These are phyloP conservation scores for Podospora anserina DNA, from an alignment of 495 filamentous ascomycete genomes.

Conservation along the genomic window DNA sequence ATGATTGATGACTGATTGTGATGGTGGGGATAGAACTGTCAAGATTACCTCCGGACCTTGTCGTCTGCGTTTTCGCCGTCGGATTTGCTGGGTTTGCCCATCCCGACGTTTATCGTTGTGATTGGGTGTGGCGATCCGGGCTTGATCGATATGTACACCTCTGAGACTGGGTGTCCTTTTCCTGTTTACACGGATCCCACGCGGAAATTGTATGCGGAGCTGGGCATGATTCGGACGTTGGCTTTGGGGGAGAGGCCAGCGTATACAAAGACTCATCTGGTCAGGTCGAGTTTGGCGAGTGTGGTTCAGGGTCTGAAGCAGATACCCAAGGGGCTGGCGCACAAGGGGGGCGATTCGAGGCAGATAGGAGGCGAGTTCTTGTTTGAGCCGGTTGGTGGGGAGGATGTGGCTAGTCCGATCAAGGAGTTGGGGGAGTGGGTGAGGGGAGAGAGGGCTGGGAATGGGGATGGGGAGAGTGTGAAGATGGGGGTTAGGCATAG, in stretches of 20 bases:
- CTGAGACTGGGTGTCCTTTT: slow-evolving; percentile 63
- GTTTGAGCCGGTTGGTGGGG: slow-evolving; percentile 52
- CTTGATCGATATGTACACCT: slow-evolving; percentile 66
- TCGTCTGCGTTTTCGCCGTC: slow-evolving; percentile 57
- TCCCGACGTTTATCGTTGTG: slow-evolving; percentile 63
- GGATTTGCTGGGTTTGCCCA: slow-evolving; percentile 51
- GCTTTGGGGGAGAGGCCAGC: slow-evolving; percentile 60
- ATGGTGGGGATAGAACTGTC: slow-evolving; percentile 53
- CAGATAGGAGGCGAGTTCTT: slow-evolving; percentile 85
- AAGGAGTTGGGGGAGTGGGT: slow-evolving; percentile 20
- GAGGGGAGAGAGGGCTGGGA: neutral
- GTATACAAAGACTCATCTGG: slow-evolving; percentile 58
- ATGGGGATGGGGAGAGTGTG: neutral
- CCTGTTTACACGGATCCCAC: slow-evolving; percentile 81
- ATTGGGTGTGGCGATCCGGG: slow-evolving; percentile 76
- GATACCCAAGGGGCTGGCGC: slow-evolving; percentile 47
- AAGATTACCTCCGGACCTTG: slow-evolving; percentile 68
- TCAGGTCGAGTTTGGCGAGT: slow-evolving; percentile 43
- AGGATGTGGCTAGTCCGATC: slow-evolving; percentile 34
- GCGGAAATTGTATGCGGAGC: slow-evolving; percentile 61
- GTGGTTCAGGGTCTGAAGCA: slow-evolving; percentile 58
- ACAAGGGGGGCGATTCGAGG: slow-evolving; percentile 64
- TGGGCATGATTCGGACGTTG: slow-evolving; percentile 68
- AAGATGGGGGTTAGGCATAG: slow-evolving; percentile 6
- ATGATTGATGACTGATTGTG: neutral